A percentile compares a stretch with the other conserved stretches of the same genome.
These are phyloP conservation scores for Trichocladium antarcticum DNA, from an alignment of 495 filamentous ascomycete species.

Conservation along the genomic window DNA sequence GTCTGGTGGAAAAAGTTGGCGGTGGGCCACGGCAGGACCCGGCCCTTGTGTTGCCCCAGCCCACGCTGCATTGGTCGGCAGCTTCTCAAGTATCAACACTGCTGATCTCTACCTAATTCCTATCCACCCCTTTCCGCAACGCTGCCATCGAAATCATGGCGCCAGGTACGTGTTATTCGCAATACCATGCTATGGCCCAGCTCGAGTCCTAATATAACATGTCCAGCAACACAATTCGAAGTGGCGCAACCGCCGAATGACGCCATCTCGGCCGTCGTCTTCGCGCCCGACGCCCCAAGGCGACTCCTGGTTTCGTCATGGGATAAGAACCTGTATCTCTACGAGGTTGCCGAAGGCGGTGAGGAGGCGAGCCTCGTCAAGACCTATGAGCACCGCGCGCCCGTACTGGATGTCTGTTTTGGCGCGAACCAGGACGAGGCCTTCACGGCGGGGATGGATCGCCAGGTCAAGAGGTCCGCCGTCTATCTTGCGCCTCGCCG, in stretches of 20 bases:
- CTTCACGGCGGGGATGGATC: constrained; percentile 76
- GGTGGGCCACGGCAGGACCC: constrained; percentile 4
- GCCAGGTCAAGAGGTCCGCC: constrained; percentile 61
- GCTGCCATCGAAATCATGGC: constrained; percentile 21
- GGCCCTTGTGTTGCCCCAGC: not conserved
- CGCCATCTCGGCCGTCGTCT: constrained; percentile 75
- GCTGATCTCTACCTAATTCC: not conserved
- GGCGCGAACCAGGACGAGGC: constrained; percentile 69
- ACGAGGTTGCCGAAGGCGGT: constrained; percentile 51
- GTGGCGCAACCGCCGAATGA: constrained; percentile 69
- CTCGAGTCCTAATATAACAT: not conserved
- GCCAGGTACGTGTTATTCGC: constrained; percentile 22
- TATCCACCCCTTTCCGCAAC: not conserved
- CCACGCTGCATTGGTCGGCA: not conserved
- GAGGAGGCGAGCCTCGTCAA: constrained; percentile 52
- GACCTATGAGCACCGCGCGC: constrained; percentile 71
- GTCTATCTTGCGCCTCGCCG: not conserved
- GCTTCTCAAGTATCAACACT: not conserved
- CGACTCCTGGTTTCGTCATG: constrained; percentile 83
- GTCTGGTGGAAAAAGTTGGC: not conserved
- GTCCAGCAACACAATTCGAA: constrained; percentile 53
- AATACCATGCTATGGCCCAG: not conserved
- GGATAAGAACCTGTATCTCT: constrained; percentile 87
- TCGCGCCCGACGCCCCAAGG: constrained; percentile 57
- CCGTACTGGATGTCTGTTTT: constrained; percentile 85